Evolutionary conservation across 306 rosid genomes (phyloP), one percentile per base, ranked within the genome.

Genomic region (Ormosia semicastrata): DNA sequence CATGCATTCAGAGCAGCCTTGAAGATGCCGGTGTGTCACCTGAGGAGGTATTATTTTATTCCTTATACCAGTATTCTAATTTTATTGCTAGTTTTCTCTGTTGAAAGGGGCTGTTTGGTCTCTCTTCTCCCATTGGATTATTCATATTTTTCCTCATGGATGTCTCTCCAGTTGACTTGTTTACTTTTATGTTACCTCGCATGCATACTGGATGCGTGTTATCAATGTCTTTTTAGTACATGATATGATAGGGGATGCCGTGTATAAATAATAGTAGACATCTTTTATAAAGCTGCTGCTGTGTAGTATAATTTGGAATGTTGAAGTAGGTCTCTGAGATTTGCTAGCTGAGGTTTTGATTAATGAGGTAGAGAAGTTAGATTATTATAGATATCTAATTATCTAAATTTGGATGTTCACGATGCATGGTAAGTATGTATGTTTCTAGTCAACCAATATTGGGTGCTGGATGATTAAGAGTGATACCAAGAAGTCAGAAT

Each of bases 11-110:
- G 88, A 91, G 94, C 87, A 89, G 92, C 79, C 99, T 96, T 80
- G 97, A 92, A 87, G 98, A 96, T 91, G 93, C 99, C 39, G 99
- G 99, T 49, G 98, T 96, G 63, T 96, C 99, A 4, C 98, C 94
- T 44, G 99, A 93, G 85, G 99, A 96, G 98, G 99, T 96, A 85
- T 29, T 76, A 39, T 53, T 59, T 74, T 18, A 7, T 40, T 73
- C 39, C 47, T 57, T 59, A 7, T 71, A 8, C 63, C 71, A 66
- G 13, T 50, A 47, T 40, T 78, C 32, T 14, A 10, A 5, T 43
- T 78, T 75, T 33, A 6, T 29, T 4, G 11, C 8, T 73, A 71
- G 14, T 37, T 78, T 40, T 78, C 5, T 33, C 34, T 30, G 24
- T 18, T 14, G 2, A 13, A 57, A 37, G 37, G 2, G 46, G 3